These are phyloP conservation scores for Eutrema japonicum DNA, from an alignment of 345 rosid genomes.

Conservation along the genomic window DNA sequence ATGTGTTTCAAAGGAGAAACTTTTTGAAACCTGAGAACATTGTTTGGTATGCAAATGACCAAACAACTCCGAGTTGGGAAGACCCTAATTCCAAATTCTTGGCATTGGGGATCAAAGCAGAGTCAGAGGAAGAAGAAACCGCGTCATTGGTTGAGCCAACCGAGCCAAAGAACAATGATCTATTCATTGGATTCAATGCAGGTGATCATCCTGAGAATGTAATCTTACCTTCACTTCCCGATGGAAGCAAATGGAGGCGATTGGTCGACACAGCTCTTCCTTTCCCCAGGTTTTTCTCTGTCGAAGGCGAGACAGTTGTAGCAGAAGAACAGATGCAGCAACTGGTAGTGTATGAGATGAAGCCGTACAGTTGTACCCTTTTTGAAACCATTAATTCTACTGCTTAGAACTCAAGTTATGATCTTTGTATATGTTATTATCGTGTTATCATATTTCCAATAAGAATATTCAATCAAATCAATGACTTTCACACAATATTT, in stretches of 20 bases:
- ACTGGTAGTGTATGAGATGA: conserved; percentile 61
- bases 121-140: conserved; percentile 42
- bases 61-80: conserved; percentile 77
- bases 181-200: conserved; percentile 74
- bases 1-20: conserved; percentile 64
- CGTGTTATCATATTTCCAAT: conserved; percentile 21
- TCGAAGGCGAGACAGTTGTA: conserved; percentile 54
- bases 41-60: conserved; percentile 74
- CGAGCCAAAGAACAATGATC: conserved; percentile 48
- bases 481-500: neutral
- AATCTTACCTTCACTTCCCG: conserved; percentile 56
- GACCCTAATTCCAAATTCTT: conserved; percentile 70
- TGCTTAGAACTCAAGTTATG: conserved; percentile 37
- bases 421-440: conserved; percentile 13
- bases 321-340: conserved; percentile 52
- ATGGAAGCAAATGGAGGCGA: conserved; percentile 68
- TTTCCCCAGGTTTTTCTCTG: conserved; percentile 79
- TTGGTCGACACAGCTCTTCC: conserved; percentile 86
- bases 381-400: conserved; percentile 63
- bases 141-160: conserved; percentile 43
- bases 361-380: conserved; percentile 76
- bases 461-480: conserved; percentile 9
- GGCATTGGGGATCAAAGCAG: conserved; percentile 70
- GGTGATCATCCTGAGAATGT: conserved; percentile 52
- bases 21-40: conserved; percentile 77